Base-by-base conservation (phyloP, 1,139 yeast genomes). In the Schizosaccharomyces versatilis region DNA sequence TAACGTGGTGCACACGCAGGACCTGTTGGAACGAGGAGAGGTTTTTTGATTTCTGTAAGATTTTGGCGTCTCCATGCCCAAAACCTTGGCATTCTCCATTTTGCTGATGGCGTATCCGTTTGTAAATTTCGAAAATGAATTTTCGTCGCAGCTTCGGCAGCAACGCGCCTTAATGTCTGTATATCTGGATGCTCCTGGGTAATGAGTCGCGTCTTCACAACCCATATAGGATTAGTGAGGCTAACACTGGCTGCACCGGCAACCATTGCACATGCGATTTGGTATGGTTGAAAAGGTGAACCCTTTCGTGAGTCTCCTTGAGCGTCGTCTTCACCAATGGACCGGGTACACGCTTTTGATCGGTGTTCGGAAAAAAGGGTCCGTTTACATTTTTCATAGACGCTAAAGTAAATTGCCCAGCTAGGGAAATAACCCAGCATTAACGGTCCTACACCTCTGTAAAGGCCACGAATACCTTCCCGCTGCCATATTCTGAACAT, bases 151-250 rank as follows among this genome's bases (percentile, higher is more conserved):
- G 49, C 38, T 9, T 12, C 41, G 24, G 38, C 15, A 15, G 47
- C n/a, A 15, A 17, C 36, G 14, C 14, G 19, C 5, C 32, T 24
- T 24, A 24, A 24, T 5, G 32, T 24, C 32, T 24, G 32, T 1
- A 65, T 57, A 54, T 61, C 58, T 2, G 63, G 57, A 44, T 81
- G 79, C 14, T 32, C 10, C 8, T 44, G 67, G 88, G 97, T 44
- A 97, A 90, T 90, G 54, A 90, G 70, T 62, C 98, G 71, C 1
- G 98, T 90, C 66, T 90, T 90, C 47, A 90, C 85, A 39, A 90
- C 97, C 98, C 98, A 90, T 41, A 90, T 84, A 7, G 98, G 98
- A 67, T 90, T 93, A 0, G 95, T 93, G 8, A 81, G 69, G n/a
- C 85, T 72, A 0, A 96, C 82, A 2, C 95, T 83, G 8, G 80